Conservation (phyloP, 257 asterid species). For the Solanum verrucosum region DNA sequence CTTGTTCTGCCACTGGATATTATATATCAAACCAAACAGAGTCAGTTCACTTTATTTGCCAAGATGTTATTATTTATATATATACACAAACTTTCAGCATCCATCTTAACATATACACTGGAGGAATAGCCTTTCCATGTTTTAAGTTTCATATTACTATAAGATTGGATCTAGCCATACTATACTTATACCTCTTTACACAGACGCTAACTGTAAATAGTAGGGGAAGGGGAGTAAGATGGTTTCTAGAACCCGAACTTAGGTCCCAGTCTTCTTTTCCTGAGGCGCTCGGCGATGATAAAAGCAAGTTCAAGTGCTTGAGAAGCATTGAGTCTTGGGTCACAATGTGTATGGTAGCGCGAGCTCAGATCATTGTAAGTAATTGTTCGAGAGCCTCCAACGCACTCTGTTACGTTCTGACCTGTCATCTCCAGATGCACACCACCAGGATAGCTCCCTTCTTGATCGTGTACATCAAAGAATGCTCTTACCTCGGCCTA, state of each 20-base stretch:
- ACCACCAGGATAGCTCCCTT: constrained; percentile 76
- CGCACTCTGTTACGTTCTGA: constrained; percentile 70
- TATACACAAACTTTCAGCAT: neutral
- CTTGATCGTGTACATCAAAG: constrained; percentile 78
- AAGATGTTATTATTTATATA: neutral
- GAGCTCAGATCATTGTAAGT: constrained; percentile 60
- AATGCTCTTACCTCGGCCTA: constrained; percentile 70
- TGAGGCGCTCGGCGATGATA: constrained; percentile 57
- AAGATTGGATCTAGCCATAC: neutral
- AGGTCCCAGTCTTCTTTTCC: constrained; percentile 51
- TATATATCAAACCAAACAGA: neutral
- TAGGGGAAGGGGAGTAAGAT: neutral
- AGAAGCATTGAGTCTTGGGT: constrained; percentile 70
- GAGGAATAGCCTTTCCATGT: neutral
- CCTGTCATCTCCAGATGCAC: constrained; percentile 87
- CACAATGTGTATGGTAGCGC: constrained; percentile 69
- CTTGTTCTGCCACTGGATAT: neutral
- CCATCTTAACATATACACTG: neutral
- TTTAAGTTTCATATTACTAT: neutral
- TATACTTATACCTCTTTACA: neutral
- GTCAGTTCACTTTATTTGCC: neutral
- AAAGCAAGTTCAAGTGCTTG: constrained; percentile 79
- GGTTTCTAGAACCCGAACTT: constrained; percentile 21
- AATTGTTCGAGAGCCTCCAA: constrained; percentile 60
- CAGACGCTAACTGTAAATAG: neutral